phyloP scores from a whole-genome alignment of 2,329 filamentous ascomycete genomes.

The Colletotrichum godetiae region DNA sequence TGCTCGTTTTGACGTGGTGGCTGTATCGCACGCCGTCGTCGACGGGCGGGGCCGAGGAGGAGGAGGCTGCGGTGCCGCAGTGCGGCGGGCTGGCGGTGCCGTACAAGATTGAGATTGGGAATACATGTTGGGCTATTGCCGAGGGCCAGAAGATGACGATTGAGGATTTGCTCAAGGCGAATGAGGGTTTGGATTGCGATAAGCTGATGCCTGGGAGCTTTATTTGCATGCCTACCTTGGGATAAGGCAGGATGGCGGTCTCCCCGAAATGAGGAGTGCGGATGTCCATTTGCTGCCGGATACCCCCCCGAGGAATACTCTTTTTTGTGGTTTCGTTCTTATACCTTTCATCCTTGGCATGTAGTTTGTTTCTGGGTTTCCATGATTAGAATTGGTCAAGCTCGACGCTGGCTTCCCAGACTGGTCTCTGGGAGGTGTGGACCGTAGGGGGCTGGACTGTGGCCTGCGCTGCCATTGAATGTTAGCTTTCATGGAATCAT shows the following conservation, averaged over 20 bases:
- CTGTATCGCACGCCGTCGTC: slow-evolving; percentile 46
- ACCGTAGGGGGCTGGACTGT: background rate
- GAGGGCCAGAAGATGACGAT: slow-evolving; percentile 54
- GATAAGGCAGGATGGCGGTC: background rate
- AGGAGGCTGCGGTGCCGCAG: slow-evolving; percentile 1
- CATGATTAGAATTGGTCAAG: background rate
- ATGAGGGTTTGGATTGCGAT: slow-evolving; percentile 60
- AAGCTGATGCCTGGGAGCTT: slow-evolving; percentile 52
- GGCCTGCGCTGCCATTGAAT: background rate
- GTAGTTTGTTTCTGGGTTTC: background rate
- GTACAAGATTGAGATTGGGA: slow-evolving; percentile 56
- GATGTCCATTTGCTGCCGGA: background rate
- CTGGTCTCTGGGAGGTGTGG: background rate
- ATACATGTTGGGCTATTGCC: slow-evolving; percentile 66
- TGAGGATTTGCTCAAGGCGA: slow-evolving; percentile 57
- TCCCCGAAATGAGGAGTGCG: background rate
- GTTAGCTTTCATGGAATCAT: background rate
- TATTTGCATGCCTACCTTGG: slow-evolving; percentile 56
- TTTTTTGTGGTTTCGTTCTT: background rate
- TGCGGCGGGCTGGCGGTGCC: slow-evolving; percentile 33
- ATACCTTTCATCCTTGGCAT: background rate
- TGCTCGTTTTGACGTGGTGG: slow-evolving; percentile 63
- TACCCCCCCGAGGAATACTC: background rate
- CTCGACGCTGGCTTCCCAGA: background rate
- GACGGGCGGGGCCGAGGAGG: slow-evolving; percentile 31